Base-by-base conservation (phyloP, 2,329 filamentous ascomycete species). In the Hymenoscyphus linearis region DNA sequence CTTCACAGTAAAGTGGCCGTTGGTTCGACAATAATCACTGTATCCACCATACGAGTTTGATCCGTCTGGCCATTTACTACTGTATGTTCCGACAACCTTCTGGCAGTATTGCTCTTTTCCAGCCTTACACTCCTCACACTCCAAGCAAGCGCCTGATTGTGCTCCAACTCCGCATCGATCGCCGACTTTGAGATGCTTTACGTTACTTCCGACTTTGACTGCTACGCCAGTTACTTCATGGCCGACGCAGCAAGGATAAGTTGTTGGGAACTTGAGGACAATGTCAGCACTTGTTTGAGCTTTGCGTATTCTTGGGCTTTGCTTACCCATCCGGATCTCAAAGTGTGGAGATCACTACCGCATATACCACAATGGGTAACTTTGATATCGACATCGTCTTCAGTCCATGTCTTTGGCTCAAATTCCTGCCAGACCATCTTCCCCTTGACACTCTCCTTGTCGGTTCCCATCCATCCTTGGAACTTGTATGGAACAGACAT, bases 1-100 rank as follows among this genome's bases (percentile, higher is more conserved):
- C 64, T 80, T 81, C 67, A 85, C 80, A 35, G 78, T 79, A 65
- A 90, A 92, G 66, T 83, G 81, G 16, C 75, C 77, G 0, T 80
- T 79, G 0, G 79, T 80, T 16, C 85, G 79, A 70, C 80, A 80
- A 63, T 82, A 73, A 59, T 68, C 66, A 77, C 79, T 66, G 58
- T 72, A 73, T 54, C 81, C 86, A 18, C 86, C 86, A 68, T 85
- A 85, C 2, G 81, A 68, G 54, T 72, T 74, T 4, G 65, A 68
- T 37, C 69, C 71, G 36, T 72, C 69, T 10, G 69, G 52, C 52
- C 70, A 72, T 58, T 67, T 67, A 14, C 67, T 64, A 52, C 78
- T 77, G 63, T 82, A 84, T 2, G 81, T 84, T 40, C 73, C 73
- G 12, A 78, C 71, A 52, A 74, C 73, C 2, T 34, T 59, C 4